Base-by-base conservation (phyloP, 257 asterid species). In the Nicotiana sylvestris region DNA sequence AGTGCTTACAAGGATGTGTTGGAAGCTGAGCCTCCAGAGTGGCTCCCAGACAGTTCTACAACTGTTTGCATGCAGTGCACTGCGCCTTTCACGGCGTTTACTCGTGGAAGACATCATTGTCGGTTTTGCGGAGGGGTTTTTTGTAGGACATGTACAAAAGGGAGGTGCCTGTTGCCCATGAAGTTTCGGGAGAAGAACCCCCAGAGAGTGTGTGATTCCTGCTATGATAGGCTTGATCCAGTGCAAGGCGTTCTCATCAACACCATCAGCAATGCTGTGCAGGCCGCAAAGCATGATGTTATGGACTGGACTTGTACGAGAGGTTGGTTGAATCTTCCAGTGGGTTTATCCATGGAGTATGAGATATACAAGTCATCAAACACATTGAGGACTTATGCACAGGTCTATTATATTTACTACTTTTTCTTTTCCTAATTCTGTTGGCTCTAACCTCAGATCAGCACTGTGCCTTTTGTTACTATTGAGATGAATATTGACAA, bases 51-150 rank as follows among this genome's bases (percentile, higher is more conserved):
- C 88, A 96, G 99, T 85, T 89, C 97, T 1, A 85, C 97, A 10
- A 79, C 84, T 56, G 87, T 79, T 58, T 96, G 99, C 90, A 96
- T 96, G 99, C 99, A 92, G 87, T 96, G 98, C 88, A 86, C 83
- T 85, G 95, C 97, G 76, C 91, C 91, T 18, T 96, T 96, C 85
- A 93, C 98, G 16, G 98, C 98, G 74, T 83, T 96, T 85, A 93
- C 97, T 46, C 95, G 99, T 21, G 99, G 99, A 81, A 91, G 99
- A 85, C 99, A 96, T 88, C 99, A 96, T 84, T 96, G 99, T 84
- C 93, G 98, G 85, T 95, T 94, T 83, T 96, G 99, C 86, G 99
- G 99, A 67, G 96, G 97, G 49, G 88, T 96, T 74, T 96, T 96
- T 83, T 96, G 98, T 82, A 91, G 98, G 88, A 86, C 83, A 74